Conservation (phyloP, 1,139 yeast species). For the Fermentozyma sake region DNA sequence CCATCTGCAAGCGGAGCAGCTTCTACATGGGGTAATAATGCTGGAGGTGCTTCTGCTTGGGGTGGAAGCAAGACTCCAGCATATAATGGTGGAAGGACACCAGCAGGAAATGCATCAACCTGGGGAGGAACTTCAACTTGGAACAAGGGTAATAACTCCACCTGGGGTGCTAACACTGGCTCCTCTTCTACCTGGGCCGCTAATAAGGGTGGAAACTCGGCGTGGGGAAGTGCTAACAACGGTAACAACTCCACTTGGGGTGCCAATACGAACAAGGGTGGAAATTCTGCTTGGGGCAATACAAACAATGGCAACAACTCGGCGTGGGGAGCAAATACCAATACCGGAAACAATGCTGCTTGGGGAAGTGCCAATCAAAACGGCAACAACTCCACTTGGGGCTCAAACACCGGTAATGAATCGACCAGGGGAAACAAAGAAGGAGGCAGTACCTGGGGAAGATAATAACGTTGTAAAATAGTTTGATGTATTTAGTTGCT, state of each 20-base stretch:
- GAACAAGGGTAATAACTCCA: conserved; percentile 6
- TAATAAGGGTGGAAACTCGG: conserved; percentile 15
- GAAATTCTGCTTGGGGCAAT: conserved; percentile 20
- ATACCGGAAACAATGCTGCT: conserved; percentile 15
- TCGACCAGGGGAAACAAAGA: conserved; percentile 22
- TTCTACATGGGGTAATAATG: conserved; percentile 24
- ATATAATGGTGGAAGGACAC: conserved; percentile 14
- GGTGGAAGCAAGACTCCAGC: conserved; percentile 37
- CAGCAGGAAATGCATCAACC: conserved; percentile 35
- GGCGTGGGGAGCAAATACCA: conserved; percentile 31
- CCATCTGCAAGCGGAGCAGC: conserved; percentile 25
- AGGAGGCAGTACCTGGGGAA: conserved; percentile 25
- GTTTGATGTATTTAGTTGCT: no score
- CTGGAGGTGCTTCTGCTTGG: conserved; percentile 43
- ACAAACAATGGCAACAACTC: conserved; percentile 13
- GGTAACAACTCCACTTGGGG: conserved; percentile 28
- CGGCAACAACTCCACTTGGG: conserved; percentile 26
- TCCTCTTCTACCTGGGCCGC: conserved; percentile 37
- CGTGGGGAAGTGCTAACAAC: conserved; percentile 14
- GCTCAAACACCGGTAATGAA: conserved; percentile 16
- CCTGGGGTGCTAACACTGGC: conserved; percentile 26
- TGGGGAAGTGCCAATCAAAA: conserved; percentile 14
- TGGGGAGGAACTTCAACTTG: conserved; percentile 17
- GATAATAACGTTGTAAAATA: no score
- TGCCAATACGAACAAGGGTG: conserved; percentile 15